These are phyloP conservation scores for Cercophora sp. DNA, from an alignment of 495 filamentous ascomycete genomes.

Conservation along the genomic window DNA sequence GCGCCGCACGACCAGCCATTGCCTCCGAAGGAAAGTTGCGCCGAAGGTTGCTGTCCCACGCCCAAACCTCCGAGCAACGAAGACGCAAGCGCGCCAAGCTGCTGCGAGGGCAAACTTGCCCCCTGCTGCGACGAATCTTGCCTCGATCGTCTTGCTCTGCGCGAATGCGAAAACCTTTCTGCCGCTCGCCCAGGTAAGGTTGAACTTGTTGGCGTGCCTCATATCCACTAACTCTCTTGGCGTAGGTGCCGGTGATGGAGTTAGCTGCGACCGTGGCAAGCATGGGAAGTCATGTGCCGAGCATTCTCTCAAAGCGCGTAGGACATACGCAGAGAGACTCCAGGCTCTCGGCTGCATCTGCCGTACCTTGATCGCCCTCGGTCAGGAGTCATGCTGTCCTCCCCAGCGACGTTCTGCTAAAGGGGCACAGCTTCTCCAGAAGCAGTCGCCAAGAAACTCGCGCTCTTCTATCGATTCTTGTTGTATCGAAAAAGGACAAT, in stretches of 20 bases:
- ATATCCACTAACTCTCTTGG: slow-evolving; percentile 15
- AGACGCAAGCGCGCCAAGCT: no score
- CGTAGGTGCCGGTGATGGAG: slow-evolving; percentile 10
- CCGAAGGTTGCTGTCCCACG: no score
- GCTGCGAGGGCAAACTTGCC: slow-evolving; percentile 34
- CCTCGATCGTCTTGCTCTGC: slow-evolving; percentile 45
- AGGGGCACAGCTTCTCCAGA: slow-evolving; percentile 9
- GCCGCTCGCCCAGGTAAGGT: not conserved
- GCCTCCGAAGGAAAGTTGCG: no score
- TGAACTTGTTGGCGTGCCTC: slow-evolving; percentile 1
- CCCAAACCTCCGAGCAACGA: no score
- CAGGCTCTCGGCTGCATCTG: slow-evolving; percentile 53
- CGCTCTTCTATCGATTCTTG: slow-evolving; percentile 19
- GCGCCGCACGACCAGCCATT: no score
- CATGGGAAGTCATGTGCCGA: slow-evolving; percentile 27
- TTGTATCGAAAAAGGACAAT: slow-evolving; percentile 7
- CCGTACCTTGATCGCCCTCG: slow-evolving; percentile 48
- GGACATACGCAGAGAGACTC: slow-evolving; percentile 38
- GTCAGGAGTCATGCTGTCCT: slow-evolving; percentile 50
- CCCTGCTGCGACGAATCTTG: slow-evolving; percentile 39
- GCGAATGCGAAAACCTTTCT: slow-evolving; percentile 25
- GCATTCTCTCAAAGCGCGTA: slow-evolving; percentile 30
- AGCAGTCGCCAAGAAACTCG: not conserved
- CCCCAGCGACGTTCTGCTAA: slow-evolving; percentile 20
- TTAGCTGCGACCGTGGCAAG: no score